Conservation (phyloP, 257 asterid genomes). For the Solanum acaule region DNA sequence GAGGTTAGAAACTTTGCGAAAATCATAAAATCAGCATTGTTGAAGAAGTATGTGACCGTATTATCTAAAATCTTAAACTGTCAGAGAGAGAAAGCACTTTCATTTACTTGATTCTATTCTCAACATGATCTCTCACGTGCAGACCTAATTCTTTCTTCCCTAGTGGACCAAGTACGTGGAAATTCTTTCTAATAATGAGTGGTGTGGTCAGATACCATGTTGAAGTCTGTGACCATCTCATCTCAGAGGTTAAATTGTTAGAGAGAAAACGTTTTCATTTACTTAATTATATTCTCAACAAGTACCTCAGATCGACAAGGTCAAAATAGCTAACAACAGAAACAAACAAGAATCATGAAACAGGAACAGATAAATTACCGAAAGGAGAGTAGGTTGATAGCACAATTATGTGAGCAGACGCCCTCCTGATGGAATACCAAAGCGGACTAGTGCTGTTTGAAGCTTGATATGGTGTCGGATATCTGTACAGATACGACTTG, state of each 20-base stretch:
- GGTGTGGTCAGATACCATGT: neutral
- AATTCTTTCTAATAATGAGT: neutral
- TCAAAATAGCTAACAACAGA: neutral
- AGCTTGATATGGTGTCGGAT: constrained; percentile 80
- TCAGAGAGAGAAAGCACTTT: neutral
- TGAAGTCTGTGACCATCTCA: neutral
- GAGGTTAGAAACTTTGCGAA: neutral
- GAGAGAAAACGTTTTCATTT: fast-evolving
- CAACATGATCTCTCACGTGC: neutral
- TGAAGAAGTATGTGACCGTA: too few relatives aligned
- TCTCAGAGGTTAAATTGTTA: neutral
- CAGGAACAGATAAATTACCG: constrained; percentile 31
- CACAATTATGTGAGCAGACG: constrained; percentile 87
- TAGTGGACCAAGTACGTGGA: neutral
- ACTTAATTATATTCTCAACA: neutral
- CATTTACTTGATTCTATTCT: neutral
- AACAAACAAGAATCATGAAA: neutral
- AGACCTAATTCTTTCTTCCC: neutral
- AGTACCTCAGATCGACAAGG: neutral
- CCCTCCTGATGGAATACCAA: constrained; percentile 94
- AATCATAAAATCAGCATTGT: neutral
- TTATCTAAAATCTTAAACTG: neutral
- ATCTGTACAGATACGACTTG: constrained; percentile 75
- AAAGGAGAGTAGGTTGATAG: constrained; percentile 93
- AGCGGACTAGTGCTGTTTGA: constrained; percentile 77